Base-by-base conservation (phyloP, 208 protist genomes). In the Trypanosomatidae sp. region DNA sequence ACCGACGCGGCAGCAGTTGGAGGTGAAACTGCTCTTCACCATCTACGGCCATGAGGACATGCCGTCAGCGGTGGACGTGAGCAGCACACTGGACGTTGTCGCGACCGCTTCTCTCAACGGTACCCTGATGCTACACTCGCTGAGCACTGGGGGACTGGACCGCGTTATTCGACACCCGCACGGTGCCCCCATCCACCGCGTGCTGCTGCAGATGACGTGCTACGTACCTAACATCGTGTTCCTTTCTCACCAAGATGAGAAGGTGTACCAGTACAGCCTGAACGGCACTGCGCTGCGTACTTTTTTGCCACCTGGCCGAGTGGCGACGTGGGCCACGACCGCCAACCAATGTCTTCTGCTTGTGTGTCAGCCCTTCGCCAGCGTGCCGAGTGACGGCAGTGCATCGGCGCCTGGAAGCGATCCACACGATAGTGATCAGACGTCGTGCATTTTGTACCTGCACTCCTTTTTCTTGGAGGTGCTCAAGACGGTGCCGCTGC, bases 221-320 rank as follows among this genome's bases (percentile, higher is more conserved):
- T 97, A 95, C 79, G 79, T 97, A 49, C 91, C 93, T 15, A 95
- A 91, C 73, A 67, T 95, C n/a, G 55, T 97, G 39, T 90, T 89
- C 52, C 66, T 82, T 8, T 97, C 93, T 4, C 73, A 84, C 56
- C 68, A 73, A n/a, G 93, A 97, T 75, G 52, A 85, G 59, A 82
- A 91, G 1, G 81, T 97, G 36, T 87, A 94, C 74, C 93, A 95
- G 79, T 78, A 91, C 64, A 93, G 85, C 66, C 56, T 95, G 22
- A 95, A 97, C 73, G 93, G 93, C 46, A 84, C 85, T 0, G n/a
- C 62, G 36, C 69, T 97, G 71, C 93, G 88, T 36, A 91, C 83
- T 13, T 77, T 92, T 25, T 55, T 66, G 2, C 71, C 82, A 49
- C 91, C 91, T 0, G 91, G 91, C 6, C 81, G 82, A 2, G 84